These are phyloP conservation scores for Blastobotrys mokoenaii DNA, from an alignment of 805 yeast species.

Conservation along the genomic window DNA sequence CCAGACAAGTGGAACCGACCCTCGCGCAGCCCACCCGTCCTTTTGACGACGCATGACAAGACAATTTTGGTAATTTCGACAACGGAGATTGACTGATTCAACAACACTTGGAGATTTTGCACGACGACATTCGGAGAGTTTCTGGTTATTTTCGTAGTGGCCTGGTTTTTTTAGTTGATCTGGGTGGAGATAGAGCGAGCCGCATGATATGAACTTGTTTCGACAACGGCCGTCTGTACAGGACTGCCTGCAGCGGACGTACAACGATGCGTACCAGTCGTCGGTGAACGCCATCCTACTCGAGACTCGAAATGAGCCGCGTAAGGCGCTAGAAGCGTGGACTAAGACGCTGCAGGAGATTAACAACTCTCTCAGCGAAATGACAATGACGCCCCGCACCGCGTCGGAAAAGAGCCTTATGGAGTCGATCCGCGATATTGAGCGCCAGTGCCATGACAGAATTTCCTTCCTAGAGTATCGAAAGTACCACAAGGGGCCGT, in stretches of 20 bases:
- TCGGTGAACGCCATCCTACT: constrained; percentile 33
- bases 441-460: constrained; percentile 33
- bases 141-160: too few relatives aligned
- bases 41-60: too few relatives aligned
- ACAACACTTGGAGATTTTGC: too few relatives aligned
- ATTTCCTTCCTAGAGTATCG: constrained; percentile 22
- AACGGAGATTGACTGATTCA: too few relatives aligned
- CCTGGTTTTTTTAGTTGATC: too few relatives aligned
- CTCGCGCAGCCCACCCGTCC: too few relatives aligned
- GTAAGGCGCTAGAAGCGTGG: constrained; percentile 31
- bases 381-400: constrained; percentile 25
- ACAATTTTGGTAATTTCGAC: too few relatives aligned
- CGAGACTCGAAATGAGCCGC: constrained; percentile 30
- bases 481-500: neutral
- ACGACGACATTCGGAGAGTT: too few relatives aligned
- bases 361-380: constrained; percentile 24
- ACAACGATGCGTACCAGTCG: constrained; percentile 34
- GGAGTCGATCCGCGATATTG: constrained; percentile 31
- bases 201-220: constrained; percentile 12
- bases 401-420: constrained; percentile 29
- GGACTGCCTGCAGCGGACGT: constrained; percentile 28
- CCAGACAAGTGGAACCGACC: too few relatives aligned
- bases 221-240: constrained; percentile 8
- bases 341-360: constrained; percentile 27
- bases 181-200: neutral